phyloP scores from a whole-genome alignment of 2,329 filamentous ascomycete species.

The Davidsoniella australis region DNA sequence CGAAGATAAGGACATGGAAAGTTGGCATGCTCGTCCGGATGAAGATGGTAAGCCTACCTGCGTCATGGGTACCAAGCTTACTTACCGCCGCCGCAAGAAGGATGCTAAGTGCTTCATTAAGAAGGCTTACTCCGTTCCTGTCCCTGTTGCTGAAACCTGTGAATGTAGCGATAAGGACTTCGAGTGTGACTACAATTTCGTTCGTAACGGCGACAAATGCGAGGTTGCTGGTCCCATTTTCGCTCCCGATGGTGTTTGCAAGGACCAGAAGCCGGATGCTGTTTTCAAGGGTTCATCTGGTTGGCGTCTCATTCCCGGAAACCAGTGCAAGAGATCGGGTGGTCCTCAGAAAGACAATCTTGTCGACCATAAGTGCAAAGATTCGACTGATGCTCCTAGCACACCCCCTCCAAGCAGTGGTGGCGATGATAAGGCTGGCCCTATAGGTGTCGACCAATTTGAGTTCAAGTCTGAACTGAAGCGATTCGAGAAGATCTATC shows the following conservation, averaged over 20 bases:
- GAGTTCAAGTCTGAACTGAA: slow-evolving; percentile 43
- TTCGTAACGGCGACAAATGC: slow-evolving; percentile 54
- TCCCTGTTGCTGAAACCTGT: slow-evolving; percentile 55
- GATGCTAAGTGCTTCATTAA: slow-evolving; percentile 79
- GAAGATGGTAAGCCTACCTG: slow-evolving; percentile 68
- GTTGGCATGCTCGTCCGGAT: slow-evolving; percentile 73
- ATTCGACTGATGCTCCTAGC: slow-evolving; percentile 25
- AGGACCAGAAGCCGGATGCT: slow-evolving; percentile 42
- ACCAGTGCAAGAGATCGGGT: slow-evolving; percentile 46
- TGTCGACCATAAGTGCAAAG: slow-evolving; percentile 61
- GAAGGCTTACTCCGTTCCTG: slow-evolving; percentile 64
- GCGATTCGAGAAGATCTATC: slow-evolving; percentile 46
- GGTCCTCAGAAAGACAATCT: slow-evolving; percentile 51
- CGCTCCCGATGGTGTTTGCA: slow-evolving; percentile 57
- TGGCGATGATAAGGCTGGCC: slow-evolving; percentile 21
- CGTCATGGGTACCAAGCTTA: slow-evolving; percentile 91
- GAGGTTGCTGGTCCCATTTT: slow-evolving; percentile 42
- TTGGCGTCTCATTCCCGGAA: slow-evolving; percentile 79
- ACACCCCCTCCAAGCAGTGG: slow-evolving; percentile 23
- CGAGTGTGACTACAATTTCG: slow-evolving; percentile 92
- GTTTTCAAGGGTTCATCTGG: slow-evolving; percentile 76
- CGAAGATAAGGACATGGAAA: slow-evolving; percentile 60
- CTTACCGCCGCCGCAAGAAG: slow-evolving; percentile 69
- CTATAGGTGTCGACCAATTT: slow-evolving; percentile 44
- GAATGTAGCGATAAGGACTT: slow-evolving; percentile 73